Evolutionary conservation across 1,284 basidiomycete genomes (phyloP), one percentile per base, ranked within the genome.

Genomic region (Boletus sp.): DNA sequence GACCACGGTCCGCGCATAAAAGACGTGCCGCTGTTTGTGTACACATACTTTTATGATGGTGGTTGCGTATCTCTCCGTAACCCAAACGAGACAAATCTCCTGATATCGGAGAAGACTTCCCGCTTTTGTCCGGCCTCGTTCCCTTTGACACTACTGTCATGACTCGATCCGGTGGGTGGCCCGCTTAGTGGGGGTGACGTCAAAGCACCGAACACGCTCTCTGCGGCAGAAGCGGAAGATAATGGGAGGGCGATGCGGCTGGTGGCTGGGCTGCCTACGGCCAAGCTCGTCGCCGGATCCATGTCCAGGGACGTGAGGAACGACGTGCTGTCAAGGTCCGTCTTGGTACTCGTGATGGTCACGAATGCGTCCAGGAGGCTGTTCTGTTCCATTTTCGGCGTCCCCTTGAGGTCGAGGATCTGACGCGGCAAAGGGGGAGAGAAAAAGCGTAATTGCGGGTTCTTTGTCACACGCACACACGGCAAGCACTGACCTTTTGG

Each of bases 381-480:
- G 68, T 94, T 93, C 71, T 97, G 92, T 45, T 91, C 87, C 8
- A 73, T 65, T 52, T 91, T 89, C 0, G 90, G 82, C 0, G 93
- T 91, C 9, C 94, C 95, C 65, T 96, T 97, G 48, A 99, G 80
- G 65, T 99, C 95, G 22, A 99, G 79, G 48, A 95, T 88, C 91
- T 94, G 14, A 0, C 6, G n/a, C 7, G 56, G 30, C 45, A 7
- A 8, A 37, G 9, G 6, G 12, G 41, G 17, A 32, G 23, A 39
- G 27, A 17, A 29, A 20, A 17, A 26, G 32, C 16, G 30, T 50
- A 20, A 57, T 50, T 48, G 51, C 43, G 46, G 51, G n/a, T n/a
- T 46, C 22, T 43, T 48, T 32, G 35, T 30, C 27, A 34, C 20
- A 29, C 8, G 6, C 8, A 32, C 29, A 30, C 27, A 14, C n/a